Conservation (phyloP, 805 yeast species). For the Alloascoidea africana region DNA sequence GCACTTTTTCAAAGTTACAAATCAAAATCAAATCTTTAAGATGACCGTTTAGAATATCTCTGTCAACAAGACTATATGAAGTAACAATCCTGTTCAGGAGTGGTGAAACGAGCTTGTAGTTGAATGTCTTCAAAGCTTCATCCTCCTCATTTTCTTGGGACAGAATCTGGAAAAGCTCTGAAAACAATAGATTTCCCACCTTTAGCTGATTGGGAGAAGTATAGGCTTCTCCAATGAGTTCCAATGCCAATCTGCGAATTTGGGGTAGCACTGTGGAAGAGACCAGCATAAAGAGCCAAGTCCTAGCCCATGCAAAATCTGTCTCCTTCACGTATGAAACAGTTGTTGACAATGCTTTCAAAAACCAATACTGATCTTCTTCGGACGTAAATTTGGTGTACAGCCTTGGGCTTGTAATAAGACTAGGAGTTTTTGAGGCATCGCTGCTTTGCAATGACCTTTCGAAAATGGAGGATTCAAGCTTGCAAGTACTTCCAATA, state of each 20-base stretch:
- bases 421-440: conserved; percentile 31
- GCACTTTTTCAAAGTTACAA: conserved; percentile 26
- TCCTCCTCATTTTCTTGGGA: conserved; percentile 10
- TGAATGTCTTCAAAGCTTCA: conserved; percentile 9
- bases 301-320: conserved; percentile 9
- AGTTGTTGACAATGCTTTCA: conserved; percentile 26
- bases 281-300: conserved; percentile 9
- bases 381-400: conserved; percentile 30
- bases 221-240: conserved; percentile 15
- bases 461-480: conserved; percentile 9
- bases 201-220: conserved; percentile 19
- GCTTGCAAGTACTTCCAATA: conserved; percentile 12
- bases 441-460: conserved; percentile 20
- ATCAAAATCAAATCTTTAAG: conserved; percentile 26
- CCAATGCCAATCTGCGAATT: conserved; percentile 9
- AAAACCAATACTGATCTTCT: conserved; percentile 37
- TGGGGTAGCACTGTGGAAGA: conserved; percentile 4
- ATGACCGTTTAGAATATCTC: conserved; percentile 8
- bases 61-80: conserved; percentile 8
- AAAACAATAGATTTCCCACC: conserved; percentile 29
- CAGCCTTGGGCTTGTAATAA: conserved; percentile 27
- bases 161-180: conserved; percentile 22
- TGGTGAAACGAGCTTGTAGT: conserved; percentile 5
- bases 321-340: conserved; percentile 11
- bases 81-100: conserved; percentile 9